Percentiles rank a stretch among this genome's conserved stretches.
Conservation (phyloP, 331 rosid genomes). For the Pyrus hybrid region DNA sequence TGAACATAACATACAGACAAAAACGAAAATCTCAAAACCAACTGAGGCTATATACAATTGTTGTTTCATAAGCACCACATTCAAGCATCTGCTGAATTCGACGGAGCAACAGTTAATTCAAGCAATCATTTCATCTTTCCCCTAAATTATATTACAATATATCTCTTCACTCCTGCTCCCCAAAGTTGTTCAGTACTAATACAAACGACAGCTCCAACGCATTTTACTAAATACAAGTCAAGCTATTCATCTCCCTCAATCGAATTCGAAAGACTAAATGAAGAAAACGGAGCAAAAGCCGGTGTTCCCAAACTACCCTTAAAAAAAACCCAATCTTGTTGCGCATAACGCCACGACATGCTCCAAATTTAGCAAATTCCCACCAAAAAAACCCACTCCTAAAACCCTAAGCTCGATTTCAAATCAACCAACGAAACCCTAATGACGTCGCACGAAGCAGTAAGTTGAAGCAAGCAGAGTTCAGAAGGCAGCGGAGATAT, state of each 20-base stretch:
- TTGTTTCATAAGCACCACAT: not conserved
- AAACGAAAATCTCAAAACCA: not conserved
- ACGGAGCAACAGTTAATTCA: not conserved
- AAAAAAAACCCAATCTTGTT: conserved; percentile 5
- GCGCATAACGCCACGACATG: not conserved
- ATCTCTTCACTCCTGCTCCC: not conserved
- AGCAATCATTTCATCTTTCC: not conserved
- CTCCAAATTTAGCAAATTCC: conserved; percentile 14
- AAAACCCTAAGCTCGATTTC: conserved; percentile 21
- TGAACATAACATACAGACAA: not conserved
- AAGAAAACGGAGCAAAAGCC: not conserved
- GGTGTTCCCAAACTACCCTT: conserved; percentile 14
- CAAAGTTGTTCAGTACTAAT: not conserved
- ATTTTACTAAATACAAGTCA: not conserved
- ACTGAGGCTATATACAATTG: not conserved
- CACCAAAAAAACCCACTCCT: conserved; percentile 7
- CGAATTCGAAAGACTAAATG: not conserved
- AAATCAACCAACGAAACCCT: conserved; percentile 10
- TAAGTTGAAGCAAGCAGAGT: not conserved
- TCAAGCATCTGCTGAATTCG: not conserved
- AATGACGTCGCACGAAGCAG: conserved; percentile 3
- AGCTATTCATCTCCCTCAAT: conserved; percentile 1
- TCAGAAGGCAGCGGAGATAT: too few relatives aligned
- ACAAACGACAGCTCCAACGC: not conserved
- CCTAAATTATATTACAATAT: not conserved